Percentiles rank a stretch among this genome's conserved stretches.
These are phyloP conservation scores for Blastocystis sp. DNA, from an alignment of 352 stramenopile species.

Conservation along the genomic window DNA sequence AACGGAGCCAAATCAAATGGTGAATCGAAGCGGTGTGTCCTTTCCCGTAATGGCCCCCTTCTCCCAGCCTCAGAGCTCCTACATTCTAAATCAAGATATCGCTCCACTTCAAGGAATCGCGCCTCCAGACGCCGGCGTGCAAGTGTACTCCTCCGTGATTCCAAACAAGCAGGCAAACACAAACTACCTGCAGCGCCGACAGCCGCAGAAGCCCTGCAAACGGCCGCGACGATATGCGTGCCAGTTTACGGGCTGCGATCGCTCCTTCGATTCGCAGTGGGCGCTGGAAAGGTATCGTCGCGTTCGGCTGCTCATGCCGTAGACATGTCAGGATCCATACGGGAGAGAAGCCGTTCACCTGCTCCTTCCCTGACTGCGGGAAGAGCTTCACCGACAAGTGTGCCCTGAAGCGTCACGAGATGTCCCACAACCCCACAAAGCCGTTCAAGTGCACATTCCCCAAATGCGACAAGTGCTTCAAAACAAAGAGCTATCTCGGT, in stretches of 20 bases:
- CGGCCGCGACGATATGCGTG: slow-evolving; percentile 41
- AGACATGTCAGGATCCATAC: slow-evolving; percentile 73
- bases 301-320: not conserved
- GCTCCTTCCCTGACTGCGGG: slow-evolving; percentile 64
- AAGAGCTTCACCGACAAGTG: slow-evolving; percentile 75
- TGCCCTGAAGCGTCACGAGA: slow-evolving; percentile 75
- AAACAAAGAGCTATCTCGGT: slow-evolving; percentile 76
- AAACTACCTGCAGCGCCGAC: slow-evolving; percentile 17
- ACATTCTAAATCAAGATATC: slow-evolving; percentile 45
- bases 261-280: slow-evolving; percentile 67
- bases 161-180: not conserved
- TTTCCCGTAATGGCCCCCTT: slow-evolving; percentile 53
- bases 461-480: slow-evolving; percentile 75
- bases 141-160: not conserved
- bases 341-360: slow-evolving; percentile 68
- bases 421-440: slow-evolving; percentile 74
- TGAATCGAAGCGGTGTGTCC: slow-evolving; percentile 34
- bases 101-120: not conserved
- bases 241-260: slow-evolving; percentile 45
- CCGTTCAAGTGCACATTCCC: slow-evolving; percentile 75
- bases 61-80: not conserved
- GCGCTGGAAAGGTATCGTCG: slow-evolving; percentile 16
- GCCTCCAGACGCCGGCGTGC: not conserved
- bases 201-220: slow-evolving; percentile 39
- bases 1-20: not conserved